Percentiles rank a stretch among this genome's conserved stretches.
These are phyloP conservation scores for Wickerhamiella shivajii DNA, from an alignment of 805 yeast genomes.

Conservation along the genomic window DNA sequence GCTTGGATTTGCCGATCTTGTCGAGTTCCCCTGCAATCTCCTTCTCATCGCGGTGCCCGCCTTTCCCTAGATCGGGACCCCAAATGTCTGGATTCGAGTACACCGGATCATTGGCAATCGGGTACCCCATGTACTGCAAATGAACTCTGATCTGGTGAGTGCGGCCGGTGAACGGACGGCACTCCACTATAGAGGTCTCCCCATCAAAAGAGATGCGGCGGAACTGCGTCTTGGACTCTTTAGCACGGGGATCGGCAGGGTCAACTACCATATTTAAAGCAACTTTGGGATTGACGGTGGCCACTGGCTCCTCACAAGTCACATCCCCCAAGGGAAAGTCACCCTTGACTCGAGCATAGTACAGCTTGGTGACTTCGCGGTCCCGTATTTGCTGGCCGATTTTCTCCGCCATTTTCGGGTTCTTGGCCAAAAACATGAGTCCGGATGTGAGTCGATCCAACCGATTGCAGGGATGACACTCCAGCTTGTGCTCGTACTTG, in stretches of 20 bases:
- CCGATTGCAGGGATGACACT: constrained; percentile 78
- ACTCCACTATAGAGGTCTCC: constrained; percentile 51
- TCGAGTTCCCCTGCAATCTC: constrained; percentile 38
- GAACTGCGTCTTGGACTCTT: constrained; percentile 63
- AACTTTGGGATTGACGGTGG: constrained; percentile 58
- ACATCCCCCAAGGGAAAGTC: constrained; percentile 53
- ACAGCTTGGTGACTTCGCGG: constrained; percentile 63
- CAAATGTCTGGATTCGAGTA: constrained; percentile 68
- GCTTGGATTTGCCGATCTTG: constrained; percentile 51
- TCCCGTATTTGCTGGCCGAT: constrained; percentile 57
- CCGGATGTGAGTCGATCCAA: constrained; percentile 89
- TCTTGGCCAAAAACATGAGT: constrained; percentile 77
- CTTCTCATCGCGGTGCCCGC: constrained; percentile 33
- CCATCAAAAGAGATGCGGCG: constrained; percentile 54
- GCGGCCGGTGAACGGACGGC: constrained; percentile 79
- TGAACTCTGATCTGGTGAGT: constrained; percentile 94
- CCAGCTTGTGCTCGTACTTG: constrained; percentile 49
- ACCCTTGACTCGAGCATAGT: constrained; percentile 79
- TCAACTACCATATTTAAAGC: constrained; percentile 50
- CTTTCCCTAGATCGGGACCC: constrained; percentile 63
- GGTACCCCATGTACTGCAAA: constrained; percentile 65
- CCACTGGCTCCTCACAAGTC: constrained; percentile 50
- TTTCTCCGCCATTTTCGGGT: constrained; percentile 59
- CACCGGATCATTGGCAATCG: constrained; percentile 81
- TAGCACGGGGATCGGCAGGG: constrained; percentile 22